A percentile compares a stretch with the other conserved stretches of the same genome.
Evolutionary conservation across 78 protist species (phyloP).

Genomic region (Speleostelium caveatum): DNA sequence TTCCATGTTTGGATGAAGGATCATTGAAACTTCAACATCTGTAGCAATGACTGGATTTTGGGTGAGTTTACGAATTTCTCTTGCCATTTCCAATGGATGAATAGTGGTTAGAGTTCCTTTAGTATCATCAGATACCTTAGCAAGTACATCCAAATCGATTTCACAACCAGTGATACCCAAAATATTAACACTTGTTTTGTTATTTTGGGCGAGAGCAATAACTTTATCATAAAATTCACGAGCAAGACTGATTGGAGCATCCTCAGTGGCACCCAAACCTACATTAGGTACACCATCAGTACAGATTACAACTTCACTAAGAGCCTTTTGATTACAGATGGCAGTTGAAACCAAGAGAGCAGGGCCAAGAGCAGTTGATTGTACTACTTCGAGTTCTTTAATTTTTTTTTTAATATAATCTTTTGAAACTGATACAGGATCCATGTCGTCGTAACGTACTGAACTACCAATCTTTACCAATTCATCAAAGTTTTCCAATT

Average conservation of each 20-base stretch:
- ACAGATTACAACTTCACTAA: slow-evolving; percentile 77
- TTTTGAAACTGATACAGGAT: neutral
- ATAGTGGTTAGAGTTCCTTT: slow-evolving; percentile 78
- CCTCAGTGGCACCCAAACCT: slow-evolving; percentile 76
- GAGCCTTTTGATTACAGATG: slow-evolving; percentile 52
- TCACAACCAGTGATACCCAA: slow-evolving; percentile 76
- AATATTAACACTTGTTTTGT: slow-evolving; percentile 30
- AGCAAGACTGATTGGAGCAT: slow-evolving; percentile 44
- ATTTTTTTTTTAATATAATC: slow-evolving; percentile 30
- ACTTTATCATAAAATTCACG: slow-evolving; percentile 46
- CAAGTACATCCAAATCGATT: slow-evolving; percentile 78
- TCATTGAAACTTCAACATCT: slow-evolving; percentile 29
- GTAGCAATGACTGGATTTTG: slow-evolving; percentile 79
- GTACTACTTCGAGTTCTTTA: slow-evolving; percentile 49
- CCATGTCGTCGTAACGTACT: neutral
- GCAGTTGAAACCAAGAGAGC: slow-evolving; percentile 60
- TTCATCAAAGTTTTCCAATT: slow-evolving; percentile 40
- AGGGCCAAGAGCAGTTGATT: slow-evolving; percentile 85
- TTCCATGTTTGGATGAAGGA: slow-evolving; percentile 50
- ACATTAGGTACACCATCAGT: slow-evolving; percentile 86
- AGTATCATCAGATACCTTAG: slow-evolving; percentile 71
- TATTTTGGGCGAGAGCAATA: slow-evolving; percentile 11
- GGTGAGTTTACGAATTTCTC: slow-evolving; percentile 71
- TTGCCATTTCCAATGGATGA: slow-evolving; percentile 73
- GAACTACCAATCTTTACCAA: slow-evolving; percentile 28